Evolutionary conservation across 2,329 filamentous ascomycete species (phyloP).

Genomic region (Colletotrichum sp.): DNA sequence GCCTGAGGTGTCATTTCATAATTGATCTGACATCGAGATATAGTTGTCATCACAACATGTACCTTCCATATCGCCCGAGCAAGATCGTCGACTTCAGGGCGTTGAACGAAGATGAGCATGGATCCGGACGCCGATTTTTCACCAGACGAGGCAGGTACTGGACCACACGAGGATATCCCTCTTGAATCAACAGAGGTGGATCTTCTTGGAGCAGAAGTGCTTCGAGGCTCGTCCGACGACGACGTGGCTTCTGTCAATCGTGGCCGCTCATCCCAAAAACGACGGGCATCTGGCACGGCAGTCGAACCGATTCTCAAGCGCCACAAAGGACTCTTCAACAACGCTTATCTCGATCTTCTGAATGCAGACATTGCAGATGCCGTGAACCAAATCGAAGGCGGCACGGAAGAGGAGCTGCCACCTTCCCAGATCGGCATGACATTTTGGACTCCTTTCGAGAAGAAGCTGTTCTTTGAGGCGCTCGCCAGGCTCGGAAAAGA

Average conservation of each 20-base stretch:
- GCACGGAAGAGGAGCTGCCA: conserved; percentile 35
- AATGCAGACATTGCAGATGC: conserved; percentile 65
- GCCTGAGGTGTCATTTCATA: background rate
- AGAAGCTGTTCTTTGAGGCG: conserved; percentile 70
- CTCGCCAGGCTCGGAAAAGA: conserved; percentile 68
- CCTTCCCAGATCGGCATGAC: conserved; percentile 71
- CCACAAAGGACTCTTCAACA: conserved; percentile 46
- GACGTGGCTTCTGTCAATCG: background rate
- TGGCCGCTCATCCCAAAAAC: conserved; percentile 31
- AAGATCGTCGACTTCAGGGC: conserved; percentile 4
- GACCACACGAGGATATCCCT: background rate
- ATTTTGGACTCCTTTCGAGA: conserved; percentile 75
- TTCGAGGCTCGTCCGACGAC: background rate
- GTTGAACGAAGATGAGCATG: conserved; percentile 27
- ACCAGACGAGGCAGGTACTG: background rate
- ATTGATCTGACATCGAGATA: background rate
- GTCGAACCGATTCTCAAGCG: conserved; percentile 48
- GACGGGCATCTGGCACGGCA: conserved; percentile 27
- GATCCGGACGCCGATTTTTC: conserved; percentile 29
- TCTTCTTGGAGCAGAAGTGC: background rate
- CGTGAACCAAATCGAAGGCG: conserved; percentile 37
- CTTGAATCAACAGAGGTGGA: background rate
- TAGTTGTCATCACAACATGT: conserved; percentile 8
- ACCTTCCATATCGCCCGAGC: background rate
- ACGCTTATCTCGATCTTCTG: conserved; percentile 54